Percentiles rank a stretch among this genome's conserved stretches.
Evolutionary conservation across 2,329 filamentous ascomycete species (phyloP).

Genomic region (Elsinoe batatas): DNA sequence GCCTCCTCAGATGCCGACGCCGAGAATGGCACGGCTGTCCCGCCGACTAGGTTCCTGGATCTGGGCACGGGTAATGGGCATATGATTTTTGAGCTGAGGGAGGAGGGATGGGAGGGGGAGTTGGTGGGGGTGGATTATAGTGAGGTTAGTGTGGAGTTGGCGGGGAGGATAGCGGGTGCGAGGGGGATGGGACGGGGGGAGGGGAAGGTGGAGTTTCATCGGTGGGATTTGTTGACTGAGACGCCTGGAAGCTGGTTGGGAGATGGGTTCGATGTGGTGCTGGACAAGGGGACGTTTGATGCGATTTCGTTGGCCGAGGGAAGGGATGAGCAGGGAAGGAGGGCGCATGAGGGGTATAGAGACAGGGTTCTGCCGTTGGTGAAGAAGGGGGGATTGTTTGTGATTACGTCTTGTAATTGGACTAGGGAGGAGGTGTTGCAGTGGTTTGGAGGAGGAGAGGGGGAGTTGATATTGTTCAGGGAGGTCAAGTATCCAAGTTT

Average conservation of each 20-base stretch:
- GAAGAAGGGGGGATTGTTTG: slow-evolving; percentile 58
- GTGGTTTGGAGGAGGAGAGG: slow-evolving; percentile 57
- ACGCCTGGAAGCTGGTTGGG: slow-evolving; percentile 46
- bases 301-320: slow-evolving; percentile 70
- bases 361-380: slow-evolving; percentile 59
- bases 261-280: slow-evolving; percentile 71
- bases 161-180: slow-evolving; percentile 46
- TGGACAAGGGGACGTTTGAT: slow-evolving; percentile 99
- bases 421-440: slow-evolving; percentile 72
- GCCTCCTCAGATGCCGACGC: slow-evolving; percentile 9
- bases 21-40: background rate
- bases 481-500: slow-evolving; percentile 76
- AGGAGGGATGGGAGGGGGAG: slow-evolving; percentile 54
- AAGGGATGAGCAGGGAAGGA: slow-evolving; percentile 40
- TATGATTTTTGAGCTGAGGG: slow-evolving; percentile 70
- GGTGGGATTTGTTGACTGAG: slow-evolving; percentile 42
- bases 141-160: slow-evolving; percentile 61
- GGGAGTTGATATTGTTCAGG: slow-evolving; percentile 51
- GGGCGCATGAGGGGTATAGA: slow-evolving; percentile 67
- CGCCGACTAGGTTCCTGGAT: slow-evolving; percentile 60
- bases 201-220: slow-evolving; percentile 34
- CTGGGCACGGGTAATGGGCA: slow-evolving; percentile 92
- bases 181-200: slow-evolving; percentile 16
- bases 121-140: slow-evolving; percentile 90
- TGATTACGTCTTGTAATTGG: slow-evolving; percentile 98